phyloP scores from a whole-genome alignment of 2,329 filamentous ascomycete genomes.

The Seiridium cupressi region DNA sequence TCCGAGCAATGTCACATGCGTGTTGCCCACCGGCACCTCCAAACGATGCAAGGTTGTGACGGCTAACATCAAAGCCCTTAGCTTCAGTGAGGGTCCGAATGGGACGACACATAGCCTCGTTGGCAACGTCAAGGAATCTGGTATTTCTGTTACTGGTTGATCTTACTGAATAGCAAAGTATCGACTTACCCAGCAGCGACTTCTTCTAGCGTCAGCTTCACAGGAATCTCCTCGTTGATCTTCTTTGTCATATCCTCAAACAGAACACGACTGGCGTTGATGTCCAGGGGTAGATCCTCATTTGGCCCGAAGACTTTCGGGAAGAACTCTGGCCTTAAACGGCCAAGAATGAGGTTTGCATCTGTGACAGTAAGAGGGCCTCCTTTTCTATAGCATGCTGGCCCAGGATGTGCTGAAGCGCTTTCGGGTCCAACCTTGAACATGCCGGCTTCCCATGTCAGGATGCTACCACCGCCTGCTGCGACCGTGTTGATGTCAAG shows the following conservation, averaged over 20 bases:
- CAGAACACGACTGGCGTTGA: slow-evolving; percentile 57
- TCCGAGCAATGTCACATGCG: slow-evolving; percentile 66
- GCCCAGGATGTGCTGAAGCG: slow-evolving; percentile 67
- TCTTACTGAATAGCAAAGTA: background rate
- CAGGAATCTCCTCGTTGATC: slow-evolving; percentile 59
- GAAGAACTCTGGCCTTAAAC: slow-evolving; percentile 60
- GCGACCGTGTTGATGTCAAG: slow-evolving; percentile 80
- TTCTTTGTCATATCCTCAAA: slow-evolving; percentile 62
- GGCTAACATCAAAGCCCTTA: slow-evolving; percentile 67
- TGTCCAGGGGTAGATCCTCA: slow-evolving; percentile 64
- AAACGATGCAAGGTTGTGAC: slow-evolving; percentile 69
- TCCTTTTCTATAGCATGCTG: slow-evolving; percentile 68
- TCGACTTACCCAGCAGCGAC: slow-evolving; percentile 41
- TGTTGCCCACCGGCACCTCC: slow-evolving; percentile 72
- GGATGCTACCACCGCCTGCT: slow-evolving; percentile 65
- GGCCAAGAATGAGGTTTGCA: slow-evolving; percentile 65
- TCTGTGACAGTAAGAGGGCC: slow-evolving; percentile 70
- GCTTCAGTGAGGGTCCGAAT: slow-evolving; percentile 72
- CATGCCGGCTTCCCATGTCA: slow-evolving; percentile 69
- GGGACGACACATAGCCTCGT: slow-evolving; percentile 69
- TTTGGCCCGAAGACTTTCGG: slow-evolving; percentile 68
- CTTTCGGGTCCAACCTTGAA: slow-evolving; percentile 73
- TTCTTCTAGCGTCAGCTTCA: slow-evolving; percentile 59
- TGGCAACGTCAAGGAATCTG: slow-evolving; percentile 69
- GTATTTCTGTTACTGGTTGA: no score